Evolutionary conservation across 148 eudicot genomes (phyloP), one percentile per base, ranked within the genome.

Genomic region (Silene uniflora): DNA sequence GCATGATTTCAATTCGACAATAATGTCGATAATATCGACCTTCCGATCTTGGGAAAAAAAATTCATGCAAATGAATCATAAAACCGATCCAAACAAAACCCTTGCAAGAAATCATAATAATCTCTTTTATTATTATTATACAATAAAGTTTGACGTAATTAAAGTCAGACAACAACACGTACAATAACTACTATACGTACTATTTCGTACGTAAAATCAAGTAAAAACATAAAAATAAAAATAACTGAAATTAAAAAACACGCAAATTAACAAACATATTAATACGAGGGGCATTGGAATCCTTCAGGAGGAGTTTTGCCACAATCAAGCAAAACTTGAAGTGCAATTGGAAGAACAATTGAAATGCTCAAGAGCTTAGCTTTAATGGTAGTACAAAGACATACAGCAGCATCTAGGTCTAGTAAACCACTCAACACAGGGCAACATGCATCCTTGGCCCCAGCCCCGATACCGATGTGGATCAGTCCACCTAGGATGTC

Each of bases 371-470:
- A 83, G 52, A 91, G 82, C 78, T 88, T 89, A 21, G 81, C 77
- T 42, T 77, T 91, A 10, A 89, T 84, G 23, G 91, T 88, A 13
- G 93, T 91, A 80, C 97, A 91, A 4, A 91, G 84, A 56, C 97
- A 91, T 1, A 89, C 69, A 1, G 91, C 97, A 0, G 97, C 97
- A 59, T 91, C 97, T 2, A 89, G 72, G 18, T 80, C 93, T 24
- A 81, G 73, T 2, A 91, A 82, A 14, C 93, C 97, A 25, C 77
- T 80, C 1, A 91, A 76, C 6, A 91, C 80, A 2, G 97, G 97
- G 23, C 97, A 89, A 29, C 97, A 91, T 0, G 80, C 67, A 44
- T 82, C 81, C 63, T 86, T 85, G 0, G 87, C 91, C 16, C 80
- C 80, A 72, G 82, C 25, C 1, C 96, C 93, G 17, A 91, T 65